A percentile compares a stretch with the other conserved stretches of the same genome.
phyloP scores from a whole-genome alignment of 345 rosid genomes.

The Limnanthes douglasii region DNA sequence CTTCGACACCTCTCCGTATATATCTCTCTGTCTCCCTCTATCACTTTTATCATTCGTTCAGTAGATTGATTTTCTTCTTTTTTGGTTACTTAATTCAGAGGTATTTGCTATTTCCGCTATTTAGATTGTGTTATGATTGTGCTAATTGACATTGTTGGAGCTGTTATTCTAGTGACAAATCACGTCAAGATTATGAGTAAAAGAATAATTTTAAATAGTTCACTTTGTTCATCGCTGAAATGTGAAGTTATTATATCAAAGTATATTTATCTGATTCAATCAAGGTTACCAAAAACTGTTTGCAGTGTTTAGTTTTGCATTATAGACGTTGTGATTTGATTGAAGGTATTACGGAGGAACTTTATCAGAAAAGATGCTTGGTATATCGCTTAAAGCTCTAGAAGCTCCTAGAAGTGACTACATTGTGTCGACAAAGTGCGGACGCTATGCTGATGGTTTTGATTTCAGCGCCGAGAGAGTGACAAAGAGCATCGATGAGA shows the following conservation, averaged over 20 bases:
- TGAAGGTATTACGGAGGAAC: conserved; percentile 81
- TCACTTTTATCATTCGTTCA: background rate
- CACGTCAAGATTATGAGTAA: too few species aligned
- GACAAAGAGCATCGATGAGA: conserved; percentile 69
- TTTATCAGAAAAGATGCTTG: conserved; percentile 87
- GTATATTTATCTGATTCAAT: too few species aligned
- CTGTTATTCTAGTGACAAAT: too few species aligned
- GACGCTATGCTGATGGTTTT: conserved; percentile 84
- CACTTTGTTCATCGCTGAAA: too few species aligned
- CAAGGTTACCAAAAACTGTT: too few species aligned
- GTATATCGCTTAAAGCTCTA: conserved; percentile 60
- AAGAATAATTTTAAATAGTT: too few species aligned
- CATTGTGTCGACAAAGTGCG: conserved; percentile 82
- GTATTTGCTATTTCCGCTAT: too few species aligned
- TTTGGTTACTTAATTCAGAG: too few species aligned
- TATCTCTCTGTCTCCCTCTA: conserved; percentile 3
- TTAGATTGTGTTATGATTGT: too few species aligned
- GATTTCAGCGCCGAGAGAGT: conserved; percentile 95
- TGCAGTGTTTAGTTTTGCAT: too few species aligned
- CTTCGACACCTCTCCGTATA: conserved; percentile 99
- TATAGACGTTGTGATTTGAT: background rate
- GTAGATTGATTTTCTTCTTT: background rate
- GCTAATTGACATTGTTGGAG: too few species aligned
- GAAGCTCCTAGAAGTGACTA: conserved; percentile 60
- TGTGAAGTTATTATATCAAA: too few species aligned